Base-by-base conservation (phyloP, 2,329 filamentous ascomycete genomes). In the Sporothrix pseudoabietina region DNA sequence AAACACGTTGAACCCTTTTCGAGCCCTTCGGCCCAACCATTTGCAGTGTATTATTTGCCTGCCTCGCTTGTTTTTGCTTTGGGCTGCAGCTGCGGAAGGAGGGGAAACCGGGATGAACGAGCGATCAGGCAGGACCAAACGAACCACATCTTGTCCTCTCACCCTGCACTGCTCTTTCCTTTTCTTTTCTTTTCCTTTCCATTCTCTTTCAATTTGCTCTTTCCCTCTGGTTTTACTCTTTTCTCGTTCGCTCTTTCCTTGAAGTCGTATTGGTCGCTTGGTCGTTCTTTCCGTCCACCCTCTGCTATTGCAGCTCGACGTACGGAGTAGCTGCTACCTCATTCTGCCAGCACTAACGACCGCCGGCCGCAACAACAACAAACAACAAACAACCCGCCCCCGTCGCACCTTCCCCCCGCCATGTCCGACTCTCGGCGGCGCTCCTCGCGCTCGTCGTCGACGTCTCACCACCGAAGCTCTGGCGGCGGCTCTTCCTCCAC, bases 351-450 rank as follows among this genome's bases (percentile, higher is more conserved):
- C 61, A 66, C 39, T 16, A 44, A 65, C 59, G 19, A 65, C 41
- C 41, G 14, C 41, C 1, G 14, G 41, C 41, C 41, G 41, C 41
- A 12, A 49, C 14, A 12, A 49, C 14, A 49, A 49, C 44, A 49
- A 44, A 49, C 44, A 49, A 19, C 14, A 49, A 44, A 49, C 44
- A 49, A 19, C 14, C 44, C 14, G 14, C 44, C 4, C 39, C 39
- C 61, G 26, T 47, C 39, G 61, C 22, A n/a, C 39, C 39, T 66
- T 47, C 61, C 44, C 69, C 69, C 47, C 73, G n/a, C 69, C 55
- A 75, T 75, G 74, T 73, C 74, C 22, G 74, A 75, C 68, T 63
- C 71, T 10, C 71, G 73, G 16, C 68, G 69, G 32, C 71, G 71
- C 49, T 74, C 73, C 14, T 61, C 70, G 65, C 71, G 73, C 57